Evolutionary conservation across 257 asterid genomes (phyloP).

Genomic region (Nicotiana attenuata): DNA sequence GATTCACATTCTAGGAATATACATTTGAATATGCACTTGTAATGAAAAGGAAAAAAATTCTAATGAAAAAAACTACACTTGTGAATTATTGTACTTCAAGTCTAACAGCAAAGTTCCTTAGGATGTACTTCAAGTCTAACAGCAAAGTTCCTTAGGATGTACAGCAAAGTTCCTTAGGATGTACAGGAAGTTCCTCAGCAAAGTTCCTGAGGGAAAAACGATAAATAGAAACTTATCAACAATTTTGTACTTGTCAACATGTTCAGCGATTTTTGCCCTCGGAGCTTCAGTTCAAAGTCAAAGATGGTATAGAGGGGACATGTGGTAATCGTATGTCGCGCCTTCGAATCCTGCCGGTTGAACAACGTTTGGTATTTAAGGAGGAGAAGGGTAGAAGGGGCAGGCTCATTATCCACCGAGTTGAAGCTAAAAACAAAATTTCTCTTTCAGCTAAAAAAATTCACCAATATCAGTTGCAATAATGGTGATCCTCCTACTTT

Average conservation of each 20-base stretch:
- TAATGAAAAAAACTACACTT: no score
- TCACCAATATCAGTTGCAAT: not conserved
- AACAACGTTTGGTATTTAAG: no score
- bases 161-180: not conserved
- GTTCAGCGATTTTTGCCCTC: not conserved
- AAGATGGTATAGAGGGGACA: not conserved
- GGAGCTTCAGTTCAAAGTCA: not conserved
- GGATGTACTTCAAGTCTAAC: not conserved
- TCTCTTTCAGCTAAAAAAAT: not conserved
- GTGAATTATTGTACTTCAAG: no score
- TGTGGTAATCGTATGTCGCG: no score
- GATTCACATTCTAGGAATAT: not conserved
- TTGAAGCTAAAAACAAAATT: not conserved
- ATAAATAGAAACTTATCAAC: not conserved
- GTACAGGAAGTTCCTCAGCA: not conserved
- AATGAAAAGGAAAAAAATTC: no score
- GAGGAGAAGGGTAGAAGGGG: not conserved
- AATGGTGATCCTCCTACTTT: not conserved
- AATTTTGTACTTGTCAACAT: not conserved
- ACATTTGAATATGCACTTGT: not conserved
- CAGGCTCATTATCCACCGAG: not conserved
- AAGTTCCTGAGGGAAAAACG: not conserved
- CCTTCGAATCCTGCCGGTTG: no score
- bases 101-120: no score
- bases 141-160: not conserved